Conservation (phyloP, 768 basidiomycete genomes). For the Lentinula lateritia region DNA sequence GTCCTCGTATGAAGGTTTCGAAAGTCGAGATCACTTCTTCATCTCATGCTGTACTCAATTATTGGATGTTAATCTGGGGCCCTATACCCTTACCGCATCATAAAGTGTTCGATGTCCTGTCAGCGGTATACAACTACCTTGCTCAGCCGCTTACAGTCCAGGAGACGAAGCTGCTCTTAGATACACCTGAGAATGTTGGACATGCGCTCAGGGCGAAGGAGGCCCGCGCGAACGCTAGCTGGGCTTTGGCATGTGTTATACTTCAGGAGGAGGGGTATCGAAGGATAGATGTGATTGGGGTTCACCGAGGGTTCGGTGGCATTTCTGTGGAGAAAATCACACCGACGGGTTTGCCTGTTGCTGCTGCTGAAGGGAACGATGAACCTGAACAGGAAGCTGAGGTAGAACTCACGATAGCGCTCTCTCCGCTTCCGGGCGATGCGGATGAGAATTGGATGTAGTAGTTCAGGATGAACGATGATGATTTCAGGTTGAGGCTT, state of each 20-base stretch:
- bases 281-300: slow-evolving; percentile 6
- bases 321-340: slow-evolving; percentile 2
- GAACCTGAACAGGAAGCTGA: not conserved
- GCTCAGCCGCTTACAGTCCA: not conserved
- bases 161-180: slow-evolving; percentile 4
- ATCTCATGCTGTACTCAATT: not conserved
- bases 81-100: slow-evolving; percentile 3
- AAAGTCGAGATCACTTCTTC: slow-evolving; percentile 1
- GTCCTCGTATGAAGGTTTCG: not conserved
- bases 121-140: slow-evolving; percentile 4
- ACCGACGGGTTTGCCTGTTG: not conserved
- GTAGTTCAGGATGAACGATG: not conserved
- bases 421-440: not conserved
- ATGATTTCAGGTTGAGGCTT: not conserved
- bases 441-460: slow-evolving; percentile 2
- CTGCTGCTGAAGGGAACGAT: not conserved
- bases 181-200: slow-evolving; percentile 4
- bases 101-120: slow-evolving; percentile 3
- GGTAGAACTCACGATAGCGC: not conserved
- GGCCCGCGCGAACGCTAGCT: not conserved
- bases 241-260: slow-evolving; percentile 6
- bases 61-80: slow-evolving; percentile 5
- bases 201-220: slow-evolving; percentile 3
- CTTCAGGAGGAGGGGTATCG: slow-evolving; percentile 3
- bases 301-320: slow-evolving; percentile 2